Base-by-base conservation (phyloP, 768 basidiomycete genomes). In the Tylopilus subfusipes region DNA sequence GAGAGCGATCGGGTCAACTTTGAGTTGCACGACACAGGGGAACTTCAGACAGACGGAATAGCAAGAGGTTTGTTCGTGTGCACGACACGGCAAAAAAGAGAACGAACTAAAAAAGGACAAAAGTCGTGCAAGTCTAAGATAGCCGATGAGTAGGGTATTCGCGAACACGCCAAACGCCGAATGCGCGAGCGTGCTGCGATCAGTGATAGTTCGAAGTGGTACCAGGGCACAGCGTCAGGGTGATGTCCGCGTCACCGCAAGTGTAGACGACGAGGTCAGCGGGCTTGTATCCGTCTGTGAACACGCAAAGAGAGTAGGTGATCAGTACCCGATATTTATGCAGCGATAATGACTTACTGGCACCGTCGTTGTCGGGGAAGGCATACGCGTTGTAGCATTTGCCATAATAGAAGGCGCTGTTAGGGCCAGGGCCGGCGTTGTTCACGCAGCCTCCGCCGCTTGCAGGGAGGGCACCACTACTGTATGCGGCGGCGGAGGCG, bases 331-430 rank as follows among this genome's bases (percentile, higher is more conserved):
- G 2, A 6, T 14, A 19, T 19, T 6, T 34, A 16, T 22, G 36
- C n/a, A 29, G 11, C 19, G 2, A n/a, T 19, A 13, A 21, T 8
- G 27, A 57, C 65, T 48, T 47, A 71, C 68, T 0, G 4, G 68
- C 34, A 19, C 69, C 69, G 18, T 71, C 69, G 36, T 69, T 69
- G 55, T 69, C 69, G 21, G 68, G 68, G 63, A 69, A 69, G 22
- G 68, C 68, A 11, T 71, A 71, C 29, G 69, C 68, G 21, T 71
- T 69, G 55, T 47, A 55, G 53, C 68, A 71, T 5, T 56, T 57
- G 25, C 27, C 3, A 21, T 71, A 60, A 53, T 67, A 71, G 65
- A 69, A 69, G 24, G 56, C 1, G 19, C 68, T 71, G 58, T 71
- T 44, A 5, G 68, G 68, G 27, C 68, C 68, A 14, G 68, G 67